phyloP scores from a whole-genome alignment of 2,329 filamentous ascomycete genomes.

The Pseudopyrenochaeta lycopersici region DNA sequence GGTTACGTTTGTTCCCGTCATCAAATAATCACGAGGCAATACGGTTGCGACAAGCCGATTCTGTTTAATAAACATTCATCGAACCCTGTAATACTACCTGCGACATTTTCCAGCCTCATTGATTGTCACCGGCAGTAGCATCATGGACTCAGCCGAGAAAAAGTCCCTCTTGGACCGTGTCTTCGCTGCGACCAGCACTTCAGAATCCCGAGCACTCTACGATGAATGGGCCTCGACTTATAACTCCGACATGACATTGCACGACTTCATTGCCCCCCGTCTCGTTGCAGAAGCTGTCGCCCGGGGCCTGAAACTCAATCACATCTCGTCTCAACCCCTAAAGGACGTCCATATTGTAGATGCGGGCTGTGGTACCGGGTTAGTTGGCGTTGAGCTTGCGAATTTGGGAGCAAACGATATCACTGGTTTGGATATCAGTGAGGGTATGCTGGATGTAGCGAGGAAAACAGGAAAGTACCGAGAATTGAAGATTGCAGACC shows the following conservation, averaged over 20 bases:
- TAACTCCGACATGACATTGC: conserved; percentile 37
- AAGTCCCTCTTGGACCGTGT: conserved; percentile 46
- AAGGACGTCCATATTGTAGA: conserved; percentile 56
- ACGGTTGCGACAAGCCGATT: too few relatives aligned
- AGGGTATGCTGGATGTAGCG: conserved; percentile 64
- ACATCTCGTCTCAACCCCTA: conserved; percentile 17
- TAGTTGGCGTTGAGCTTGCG: conserved; percentile 60
- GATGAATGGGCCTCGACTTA: conserved; percentile 50
- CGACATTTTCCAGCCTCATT: neutral
- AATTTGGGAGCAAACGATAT: conserved; percentile 56
- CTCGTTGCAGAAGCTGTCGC: conserved; percentile 39
- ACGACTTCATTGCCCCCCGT: conserved; percentile 54
- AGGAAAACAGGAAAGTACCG: conserved; percentile 59
- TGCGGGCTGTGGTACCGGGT: conserved; percentile 66
- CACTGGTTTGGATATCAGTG: conserved; percentile 63
- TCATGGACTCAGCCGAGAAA: conserved; percentile 9
- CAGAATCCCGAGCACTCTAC: conserved; percentile 54
- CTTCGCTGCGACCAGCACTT: conserved; percentile 45
- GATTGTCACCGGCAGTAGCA: neutral
- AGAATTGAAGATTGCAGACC: conserved; percentile 56
- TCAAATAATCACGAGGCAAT: too few relatives aligned
- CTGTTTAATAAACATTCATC: too few relatives aligned
- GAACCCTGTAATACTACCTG: neutral
- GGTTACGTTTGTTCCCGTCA: too few relatives aligned
- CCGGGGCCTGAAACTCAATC: conserved; percentile 21